Percentiles rank a stretch among this genome's conserved stretches.
Conservation (phyloP, 495 filamentous ascomycete species). For the Penicillium parvum region DNA sequence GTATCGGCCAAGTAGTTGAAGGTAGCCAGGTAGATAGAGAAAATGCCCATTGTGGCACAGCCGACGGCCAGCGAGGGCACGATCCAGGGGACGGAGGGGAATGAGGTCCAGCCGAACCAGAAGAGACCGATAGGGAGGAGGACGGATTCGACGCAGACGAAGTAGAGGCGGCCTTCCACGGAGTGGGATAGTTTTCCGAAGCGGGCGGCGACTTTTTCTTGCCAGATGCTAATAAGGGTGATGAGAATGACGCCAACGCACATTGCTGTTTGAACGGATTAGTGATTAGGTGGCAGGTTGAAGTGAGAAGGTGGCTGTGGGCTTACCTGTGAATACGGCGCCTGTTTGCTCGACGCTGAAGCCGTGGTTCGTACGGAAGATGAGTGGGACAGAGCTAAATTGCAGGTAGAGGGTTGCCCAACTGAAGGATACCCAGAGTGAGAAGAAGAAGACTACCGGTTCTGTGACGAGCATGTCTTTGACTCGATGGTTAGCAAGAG, state of each 20-base stretch:
- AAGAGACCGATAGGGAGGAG: slow-evolving; percentile 74
- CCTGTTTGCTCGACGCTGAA: slow-evolving; percentile 66
- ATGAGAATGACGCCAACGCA: slow-evolving; percentile 62
- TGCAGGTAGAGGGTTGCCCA: slow-evolving; percentile 90
- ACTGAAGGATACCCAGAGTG: slow-evolving; percentile 81
- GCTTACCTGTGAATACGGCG: slow-evolving; percentile 61
- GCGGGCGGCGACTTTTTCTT: slow-evolving; percentile 51
- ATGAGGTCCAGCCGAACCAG: slow-evolving; percentile 76
- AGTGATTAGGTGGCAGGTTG: neutral
- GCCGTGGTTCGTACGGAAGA: slow-evolving; percentile 65
- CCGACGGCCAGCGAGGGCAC: slow-evolving; percentile 66
- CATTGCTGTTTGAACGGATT: slow-evolving; percentile 51
- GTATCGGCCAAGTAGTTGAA: slow-evolving; percentile 96
- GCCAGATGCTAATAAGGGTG: slow-evolving; percentile 70
- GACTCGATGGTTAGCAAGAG: no score
- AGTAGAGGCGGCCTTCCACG: slow-evolving; percentile 79
- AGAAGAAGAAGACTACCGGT: slow-evolving; percentile 93
- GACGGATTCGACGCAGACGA: slow-evolving; percentile 67
- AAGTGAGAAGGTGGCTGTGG: neutral
- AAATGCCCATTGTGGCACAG: slow-evolving; percentile 82
- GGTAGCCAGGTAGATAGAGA: slow-evolving; percentile 79
- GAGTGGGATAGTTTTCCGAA: slow-evolving; percentile 46
- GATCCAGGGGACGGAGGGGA: slow-evolving; percentile 67
- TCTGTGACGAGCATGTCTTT: slow-evolving; percentile 77
- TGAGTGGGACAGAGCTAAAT: slow-evolving; percentile 71